Evolutionary conservation across 441 rosid genomes (phyloP), one percentile per base, ranked within the genome.

Genomic region (Jatropha multifida): DNA sequence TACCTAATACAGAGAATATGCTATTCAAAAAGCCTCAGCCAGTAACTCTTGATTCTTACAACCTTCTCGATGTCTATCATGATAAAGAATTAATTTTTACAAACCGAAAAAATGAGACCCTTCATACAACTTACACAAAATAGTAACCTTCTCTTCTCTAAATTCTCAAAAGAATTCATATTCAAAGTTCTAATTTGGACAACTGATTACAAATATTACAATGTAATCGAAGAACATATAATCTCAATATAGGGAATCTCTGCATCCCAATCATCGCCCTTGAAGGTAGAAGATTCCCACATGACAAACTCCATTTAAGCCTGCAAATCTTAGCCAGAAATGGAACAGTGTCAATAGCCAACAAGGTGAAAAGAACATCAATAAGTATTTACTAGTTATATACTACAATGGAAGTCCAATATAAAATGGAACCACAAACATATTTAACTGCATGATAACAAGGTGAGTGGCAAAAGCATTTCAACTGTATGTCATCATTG

Each of bases 191-290:
- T 79, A 71, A 74, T 78, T 27, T 82, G 40, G 71, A 79, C 66
- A 69, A 68, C 59, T 77, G 79, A 69, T 70, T 80, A 78, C 81
- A 81, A 58, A 72, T 51, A 71, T 76, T 82, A 74, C 74, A 81
- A 70, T 69, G 41, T 60, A 68, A 62, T 49, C 60, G 60, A 58
- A 65, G 51, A 74, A 15, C 54, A 56, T 67, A 80, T 71, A 75
- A 79, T 78, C 83, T 79, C 79, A 64, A 66, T 63, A 27, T 70
- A 40, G 62, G 66, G 66, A 49, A 74, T 76, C 74, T 69, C 73
- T 51, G 42, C 49, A 67, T 66, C 65, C 69, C 62, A 66, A 75
- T 49, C 69, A 40, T 12, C 65, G 46, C 49, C 51, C 32, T 60
- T 69, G 58, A 73, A 62, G 80, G 69, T 66, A 11, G 5, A 32